A percentile compares a stretch with the other conserved stretches of the same genome.
phyloP scores from a whole-genome alignment of 768 basidiomycete genomes.

The Leucocoprinus leucothites region DNA sequence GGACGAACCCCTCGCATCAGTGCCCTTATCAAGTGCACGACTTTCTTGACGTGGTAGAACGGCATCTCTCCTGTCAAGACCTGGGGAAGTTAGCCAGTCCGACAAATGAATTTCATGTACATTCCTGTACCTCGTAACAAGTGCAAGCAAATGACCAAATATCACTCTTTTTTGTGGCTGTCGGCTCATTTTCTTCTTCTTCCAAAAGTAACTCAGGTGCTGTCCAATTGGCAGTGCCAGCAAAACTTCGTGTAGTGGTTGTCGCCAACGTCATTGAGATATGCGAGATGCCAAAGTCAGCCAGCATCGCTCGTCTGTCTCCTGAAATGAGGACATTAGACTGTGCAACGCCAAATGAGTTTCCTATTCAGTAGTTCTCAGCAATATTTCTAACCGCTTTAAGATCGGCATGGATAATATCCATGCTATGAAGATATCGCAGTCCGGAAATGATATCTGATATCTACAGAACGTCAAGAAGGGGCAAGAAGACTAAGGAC shows the following conservation, averaged over 20 bases:
- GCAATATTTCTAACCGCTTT: conserved; percentile 8
- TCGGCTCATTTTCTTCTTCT: too few species aligned
- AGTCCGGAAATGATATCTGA: background rate
- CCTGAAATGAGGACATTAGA: background rate
- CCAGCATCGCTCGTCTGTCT: background rate
- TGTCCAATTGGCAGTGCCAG: background rate
- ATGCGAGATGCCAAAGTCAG: conserved; percentile 3
- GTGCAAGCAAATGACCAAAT: background rate
- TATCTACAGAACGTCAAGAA: background rate
- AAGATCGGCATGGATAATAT: conserved; percentile 4
- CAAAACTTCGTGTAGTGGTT: background rate
- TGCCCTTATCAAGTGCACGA: background rate
- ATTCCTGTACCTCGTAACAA: background rate
- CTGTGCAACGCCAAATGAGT: background rate
- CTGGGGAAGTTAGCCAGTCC: background rate
- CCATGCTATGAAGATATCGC: background rate
- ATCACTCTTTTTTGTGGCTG: background rate
- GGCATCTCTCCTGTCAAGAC: background rate
- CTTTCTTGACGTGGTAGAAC: background rate
- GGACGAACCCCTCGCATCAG: background rate
- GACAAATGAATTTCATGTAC: background rate
- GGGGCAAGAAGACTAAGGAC: background rate
- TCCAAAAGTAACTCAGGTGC: background rate
- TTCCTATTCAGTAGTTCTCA: background rate
- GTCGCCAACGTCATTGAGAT: background rate